Base-by-base conservation (phyloP, 169 alveolate species). In the Theileria annulata region DNA sequence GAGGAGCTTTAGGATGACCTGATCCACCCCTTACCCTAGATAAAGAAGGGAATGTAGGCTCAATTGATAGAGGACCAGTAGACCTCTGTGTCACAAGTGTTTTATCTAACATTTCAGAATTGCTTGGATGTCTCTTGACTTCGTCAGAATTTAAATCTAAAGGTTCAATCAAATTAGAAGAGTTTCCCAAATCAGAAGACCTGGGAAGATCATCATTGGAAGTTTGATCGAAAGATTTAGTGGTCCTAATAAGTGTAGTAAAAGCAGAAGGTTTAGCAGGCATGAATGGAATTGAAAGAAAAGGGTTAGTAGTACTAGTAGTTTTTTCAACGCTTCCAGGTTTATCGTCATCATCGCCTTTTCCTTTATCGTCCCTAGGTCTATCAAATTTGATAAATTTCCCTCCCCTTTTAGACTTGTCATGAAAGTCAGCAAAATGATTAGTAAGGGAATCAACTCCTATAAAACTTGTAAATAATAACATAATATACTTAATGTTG, bases 51-150 rank as follows among this genome's bases (percentile, higher is more conserved):
- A 62, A 62, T 21, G 71, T 62, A 15, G 71, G 71, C 19, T 62
- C 71, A 28, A 62, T 62, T 8, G 25, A n/a, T 5, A 62, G 71
- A 15, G 71, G 71, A 3, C 71, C 71, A 28, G 71, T 62, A 6
- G 71, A 62, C 21, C 25, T 21, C 33, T 62, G 71, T 0, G 67
- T 58, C 12, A 25, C 67, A 23, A 58, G 67, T 58, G 4, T 28
- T 58, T 10, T 37, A 17, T 15, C 71, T 23, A 42, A 8, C 17
- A 42, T 42, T 10, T 42, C 51, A 42, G 51, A 42, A 10, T 42
- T 42, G 13, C 51, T 42, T 42, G 51, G 19, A 42, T 42, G 13
- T 42, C 13, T 42, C 51, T 8, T 42, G 15, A 3, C 3, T 42
- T 42, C 15, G 13, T 42, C 51, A 42, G 51, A 42, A 42, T 17